Base-by-base conservation (phyloP, 2,329 filamentous ascomycete species). In the Sclerotinia trifoliorum region DNA sequence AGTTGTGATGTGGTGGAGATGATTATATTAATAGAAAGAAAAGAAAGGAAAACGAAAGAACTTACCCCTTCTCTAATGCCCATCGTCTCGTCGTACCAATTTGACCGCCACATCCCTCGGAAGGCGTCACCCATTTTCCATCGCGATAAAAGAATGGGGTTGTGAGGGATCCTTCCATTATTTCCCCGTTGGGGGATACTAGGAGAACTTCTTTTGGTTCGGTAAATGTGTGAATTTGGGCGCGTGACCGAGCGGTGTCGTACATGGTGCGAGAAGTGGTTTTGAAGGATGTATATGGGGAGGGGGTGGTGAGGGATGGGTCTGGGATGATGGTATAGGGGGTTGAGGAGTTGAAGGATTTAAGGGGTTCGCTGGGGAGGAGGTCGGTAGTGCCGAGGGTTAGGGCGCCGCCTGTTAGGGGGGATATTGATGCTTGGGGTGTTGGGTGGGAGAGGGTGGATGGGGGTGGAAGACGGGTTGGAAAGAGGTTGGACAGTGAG, bases 111-210 rank as follows among this genome's bases (percentile, higher is more conserved):
- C 87, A 89, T 2, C 83, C 85, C n/a, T 92, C 82, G 0, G 87
- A 85, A 1, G 94, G 94, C 49, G 94, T 97, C 10, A 93, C 85
- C 94, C 94, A 98, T 62, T 81, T 80, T 0, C 86, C 88, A 5
- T 83, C 78, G 56, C 91, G 87, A 82, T 86, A 92, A 72, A 97
- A 91, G 78, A 94, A 97, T 0, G 91, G 87, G 0, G 90, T 96
- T 0, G 91, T 94, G 21, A 91, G 85, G 70, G 90, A 94, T 11
- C 92, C 93, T 78, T 98, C 94, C 85, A 96, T 96, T 48, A 97
- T 80, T 61, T 89, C 85, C 1, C 83, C 84, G 39, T 78, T 72
- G 0, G 76, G 76, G 74, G 91, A 93, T 71, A 91, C 83, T 2
- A 97, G 79, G 26, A 98, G 81, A 5, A 97, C 91, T 78, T 98